Evolutionary conservation across 805 yeast species (phyloP).

Genomic region (Hemisphaericaspora nanyangensis): DNA sequence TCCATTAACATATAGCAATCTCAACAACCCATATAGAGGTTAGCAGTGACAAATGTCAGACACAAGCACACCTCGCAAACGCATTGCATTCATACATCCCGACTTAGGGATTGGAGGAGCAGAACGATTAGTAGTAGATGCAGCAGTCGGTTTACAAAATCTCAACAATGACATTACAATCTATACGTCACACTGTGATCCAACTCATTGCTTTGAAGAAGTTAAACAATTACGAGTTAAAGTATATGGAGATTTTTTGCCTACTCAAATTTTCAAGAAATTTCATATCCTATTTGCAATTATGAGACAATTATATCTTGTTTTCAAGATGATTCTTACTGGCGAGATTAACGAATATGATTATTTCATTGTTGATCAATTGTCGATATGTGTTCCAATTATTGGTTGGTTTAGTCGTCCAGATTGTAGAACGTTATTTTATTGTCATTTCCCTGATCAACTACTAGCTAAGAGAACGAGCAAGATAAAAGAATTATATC

Average conservation of each 20-base stretch:
- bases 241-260: slow-evolving; percentile 82
- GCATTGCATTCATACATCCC: slow-evolving; percentile 87
- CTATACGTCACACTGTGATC: slow-evolving; percentile 90
- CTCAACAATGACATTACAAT: slow-evolving; percentile 60
- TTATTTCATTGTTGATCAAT: slow-evolving; percentile 80
- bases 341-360: slow-evolving; percentile 56
- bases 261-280: slow-evolving; percentile 61
- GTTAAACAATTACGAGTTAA: slow-evolving; percentile 57
- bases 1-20: too few species aligned
- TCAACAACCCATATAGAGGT: too few species aligned
- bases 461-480: slow-evolving; percentile 47
- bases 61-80: too few species aligned
- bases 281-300: slow-evolving; percentile 81
- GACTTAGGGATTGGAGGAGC: slow-evolving; percentile 98
- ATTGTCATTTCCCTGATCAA: slow-evolving; percentile 96
- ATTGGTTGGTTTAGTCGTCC: slow-evolving; percentile 42
- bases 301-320: slow-evolving; percentile 72
- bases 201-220: slow-evolving; percentile 86
- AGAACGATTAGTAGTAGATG: slow-evolving; percentile 93
- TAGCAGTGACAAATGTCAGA: too few species aligned
- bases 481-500: slow-evolving; percentile 56
- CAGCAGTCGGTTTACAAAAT: slow-evolving; percentile 81
- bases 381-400: slow-evolving; percentile 79
- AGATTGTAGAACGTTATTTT: slow-evolving; percentile 62
- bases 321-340: slow-evolving; percentile 40